These are phyloP conservation scores for Pythium coloratum DNA, from an alignment of 352 stramenopile species.

Conservation along the genomic window DNA sequence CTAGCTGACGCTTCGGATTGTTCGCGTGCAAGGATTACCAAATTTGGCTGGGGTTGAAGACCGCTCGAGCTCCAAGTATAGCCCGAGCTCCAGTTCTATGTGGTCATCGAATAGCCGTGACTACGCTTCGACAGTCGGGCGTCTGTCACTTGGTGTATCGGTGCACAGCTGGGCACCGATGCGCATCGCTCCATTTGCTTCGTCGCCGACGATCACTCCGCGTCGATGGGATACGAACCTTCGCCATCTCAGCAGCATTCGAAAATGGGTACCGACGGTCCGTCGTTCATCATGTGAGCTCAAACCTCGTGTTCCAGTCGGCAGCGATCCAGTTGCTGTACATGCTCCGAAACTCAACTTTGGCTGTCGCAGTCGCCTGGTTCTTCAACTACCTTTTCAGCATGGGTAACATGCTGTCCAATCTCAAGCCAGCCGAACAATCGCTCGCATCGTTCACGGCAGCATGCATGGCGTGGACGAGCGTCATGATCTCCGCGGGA, in stretches of 20 bases:
- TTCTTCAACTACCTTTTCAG: neutral
- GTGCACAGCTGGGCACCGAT: neutral
- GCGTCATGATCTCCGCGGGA: neutral
- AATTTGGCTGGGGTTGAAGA: no score
- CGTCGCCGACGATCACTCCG: no score
- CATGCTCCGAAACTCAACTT: neutral
- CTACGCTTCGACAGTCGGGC: no score
- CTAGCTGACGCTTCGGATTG: neutral
- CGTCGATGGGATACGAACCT: no score
- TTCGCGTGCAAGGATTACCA: no score
- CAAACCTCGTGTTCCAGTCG: neutral
- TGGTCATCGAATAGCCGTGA: no score
- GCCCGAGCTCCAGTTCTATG: no score
- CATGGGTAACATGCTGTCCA: conserved; percentile 1
- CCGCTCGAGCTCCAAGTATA: no score
- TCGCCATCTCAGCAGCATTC: no score
- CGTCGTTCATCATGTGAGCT: no score
- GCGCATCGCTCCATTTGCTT: neutral
- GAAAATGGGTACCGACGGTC: no score
- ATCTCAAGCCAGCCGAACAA: neutral
- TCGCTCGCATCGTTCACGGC: neutral
- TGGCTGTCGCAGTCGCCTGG: conserved; percentile 2
- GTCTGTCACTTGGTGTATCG: no score
- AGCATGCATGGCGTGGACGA: neutral
- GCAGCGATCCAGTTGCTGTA: neutral